Evolutionary conservation across 331 rosid species (phyloP).

Genomic region (Ulmus americana): DNA sequence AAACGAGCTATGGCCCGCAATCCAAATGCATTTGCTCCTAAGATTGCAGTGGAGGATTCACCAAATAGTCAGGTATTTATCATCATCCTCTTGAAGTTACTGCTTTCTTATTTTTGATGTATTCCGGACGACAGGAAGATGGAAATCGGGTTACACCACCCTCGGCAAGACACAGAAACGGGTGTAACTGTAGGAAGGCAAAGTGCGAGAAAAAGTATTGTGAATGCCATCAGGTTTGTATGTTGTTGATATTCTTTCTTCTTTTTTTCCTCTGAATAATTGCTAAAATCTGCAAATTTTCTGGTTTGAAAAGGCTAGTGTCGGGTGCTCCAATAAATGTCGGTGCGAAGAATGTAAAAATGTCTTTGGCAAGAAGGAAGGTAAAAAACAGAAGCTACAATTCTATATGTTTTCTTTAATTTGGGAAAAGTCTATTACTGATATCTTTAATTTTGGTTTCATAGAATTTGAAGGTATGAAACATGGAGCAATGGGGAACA

Average conservation of each 20-base stretch:
- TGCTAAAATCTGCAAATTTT: neutral
- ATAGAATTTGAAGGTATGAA: constrained; percentile 39
- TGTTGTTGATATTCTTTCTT: constrained; percentile 10
- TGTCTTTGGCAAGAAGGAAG: constrained; percentile 52
- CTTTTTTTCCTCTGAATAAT: constrained; percentile 8
- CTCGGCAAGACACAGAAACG: constrained; percentile 63
- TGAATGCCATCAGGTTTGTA: constrained; percentile 68
- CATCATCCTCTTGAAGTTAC: neutral
- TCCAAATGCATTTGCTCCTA: constrained; percentile 64
- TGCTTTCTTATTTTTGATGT: constrained; percentile 6
- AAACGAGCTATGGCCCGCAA: constrained; percentile 46
- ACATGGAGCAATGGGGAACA: constrained; percentile 17
- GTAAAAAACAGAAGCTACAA: constrained; percentile 18
- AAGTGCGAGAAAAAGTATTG: constrained; percentile 68
- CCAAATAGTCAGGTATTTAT: constrained; percentile 34
- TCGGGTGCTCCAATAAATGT: constrained; percentile 69
- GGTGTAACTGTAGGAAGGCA: constrained; percentile 74
- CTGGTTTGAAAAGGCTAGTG: constrained; percentile 38
- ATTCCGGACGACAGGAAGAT: constrained; percentile 38
- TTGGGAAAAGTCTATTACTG: neutral
- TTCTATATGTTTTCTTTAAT: too few relatives aligned
- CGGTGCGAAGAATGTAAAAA: constrained; percentile 67
- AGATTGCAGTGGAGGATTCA: constrained; percentile 36
- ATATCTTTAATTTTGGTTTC: constrained; percentile 1
- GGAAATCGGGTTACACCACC: constrained; percentile 41